A percentile compares a stretch with the other conserved stretches of the same genome.
Conservation (phyloP, 106 monocot species). For the Dioscorea dumetorum region DNA sequence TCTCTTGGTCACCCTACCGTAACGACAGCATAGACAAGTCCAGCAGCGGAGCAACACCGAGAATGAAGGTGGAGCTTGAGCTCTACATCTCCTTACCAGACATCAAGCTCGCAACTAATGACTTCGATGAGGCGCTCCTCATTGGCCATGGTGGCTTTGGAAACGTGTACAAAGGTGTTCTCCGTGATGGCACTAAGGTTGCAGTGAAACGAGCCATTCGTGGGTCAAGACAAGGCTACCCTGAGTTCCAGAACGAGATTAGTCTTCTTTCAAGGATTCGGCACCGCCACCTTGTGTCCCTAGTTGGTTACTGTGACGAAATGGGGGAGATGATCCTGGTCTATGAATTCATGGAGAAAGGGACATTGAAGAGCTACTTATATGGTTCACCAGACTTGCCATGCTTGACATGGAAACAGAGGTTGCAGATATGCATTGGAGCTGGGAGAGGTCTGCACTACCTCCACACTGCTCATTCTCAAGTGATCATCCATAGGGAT, state of each 20-base stretch:
- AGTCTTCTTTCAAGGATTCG: slow-evolving; percentile 44
- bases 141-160: slow-evolving; percentile 65
- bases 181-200: slow-evolving; percentile 42
- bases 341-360: slow-evolving; percentile 48
- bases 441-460: slow-evolving; percentile 30
- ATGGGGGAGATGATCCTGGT: slow-evolving; percentile 21
- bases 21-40: background rate
- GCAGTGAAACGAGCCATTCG: slow-evolving; percentile 44
- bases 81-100: slow-evolving; percentile 43
- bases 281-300: slow-evolving; percentile 57
- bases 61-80: slow-evolving; percentile 18
- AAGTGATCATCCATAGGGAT: slow-evolving; percentile 79
- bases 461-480: slow-evolving; percentile 31
- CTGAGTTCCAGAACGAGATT: slow-evolving; percentile 61
- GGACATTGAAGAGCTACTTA: slow-evolving; percentile 31
- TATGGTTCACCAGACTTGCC: slow-evolving; percentile 33
- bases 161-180: slow-evolving; percentile 52
- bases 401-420: slow-evolving; percentile 30
- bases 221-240: slow-evolving; percentile 38
- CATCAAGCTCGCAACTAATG: slow-evolving; percentile 30
- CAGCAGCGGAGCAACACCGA: background rate
- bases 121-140: slow-evolving; percentile 27
- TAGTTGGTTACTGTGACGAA: slow-evolving; percentile 64
- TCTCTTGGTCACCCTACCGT: too few relatives aligned
- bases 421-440: slow-evolving; percentile 28